Conservation (phyloP, 208 protist genomes). For the Endotrypanum monterogeii region DNA sequence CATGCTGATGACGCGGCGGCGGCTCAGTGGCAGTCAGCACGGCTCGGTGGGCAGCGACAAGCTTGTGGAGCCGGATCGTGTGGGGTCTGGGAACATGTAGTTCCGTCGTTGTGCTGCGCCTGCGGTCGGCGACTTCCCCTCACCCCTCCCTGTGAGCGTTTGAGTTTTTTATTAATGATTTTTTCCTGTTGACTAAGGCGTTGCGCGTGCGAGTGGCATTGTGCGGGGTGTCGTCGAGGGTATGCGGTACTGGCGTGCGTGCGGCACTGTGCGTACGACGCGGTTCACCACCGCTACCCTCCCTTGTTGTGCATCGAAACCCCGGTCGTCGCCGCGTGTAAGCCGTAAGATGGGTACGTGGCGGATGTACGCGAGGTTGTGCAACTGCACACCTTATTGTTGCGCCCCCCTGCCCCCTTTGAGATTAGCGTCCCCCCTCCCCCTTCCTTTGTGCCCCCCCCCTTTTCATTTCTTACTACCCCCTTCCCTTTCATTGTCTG, state of each 20-base stretch:
- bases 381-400: not conserved
- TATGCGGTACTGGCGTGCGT: not conserved
- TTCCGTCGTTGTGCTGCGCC: not conserved
- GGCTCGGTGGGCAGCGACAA: not conserved
- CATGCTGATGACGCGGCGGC: constrained; percentile 7
- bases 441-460: not conserved
- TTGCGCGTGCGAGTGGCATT: not conserved
- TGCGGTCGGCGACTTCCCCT: not conserved
- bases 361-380: not conserved
- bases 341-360: not conserved
- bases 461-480: not conserved
- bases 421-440: not conserved
- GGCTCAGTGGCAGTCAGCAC: not conserved
- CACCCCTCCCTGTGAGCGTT: not conserved
- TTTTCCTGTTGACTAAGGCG: not conserved
- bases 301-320: not conserved
- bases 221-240: not conserved
- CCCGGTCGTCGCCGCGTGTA: not conserved
- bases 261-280: not conserved
- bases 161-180: not conserved
- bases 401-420: not conserved
- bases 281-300: not conserved
- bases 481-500: too few species aligned
- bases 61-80: not conserved
- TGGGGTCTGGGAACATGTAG: not conserved